Conservation (phyloP, 331 rosid species). For the Malus hybrid region DNA sequence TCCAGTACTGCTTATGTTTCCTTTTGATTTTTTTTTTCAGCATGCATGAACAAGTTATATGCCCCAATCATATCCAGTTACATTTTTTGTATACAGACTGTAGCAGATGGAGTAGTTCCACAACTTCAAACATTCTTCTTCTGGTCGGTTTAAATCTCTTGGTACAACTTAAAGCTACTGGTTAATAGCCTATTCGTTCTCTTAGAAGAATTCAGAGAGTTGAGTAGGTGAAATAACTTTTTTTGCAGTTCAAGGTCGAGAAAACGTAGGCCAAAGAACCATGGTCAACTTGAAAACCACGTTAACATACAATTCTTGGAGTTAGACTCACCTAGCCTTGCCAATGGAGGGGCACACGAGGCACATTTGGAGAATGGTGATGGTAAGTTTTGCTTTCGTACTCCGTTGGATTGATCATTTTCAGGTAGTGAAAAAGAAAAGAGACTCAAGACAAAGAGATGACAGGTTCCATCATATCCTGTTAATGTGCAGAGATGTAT, state of each 20-base stretch:
- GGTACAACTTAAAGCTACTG: conserved; percentile 30
- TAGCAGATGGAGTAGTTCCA: conserved; percentile 63
- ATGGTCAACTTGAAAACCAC: conserved; percentile 39
- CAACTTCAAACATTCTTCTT: conserved; percentile 68
- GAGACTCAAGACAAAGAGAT: background rate
- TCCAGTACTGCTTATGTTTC: background rate
- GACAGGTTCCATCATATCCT: background rate
- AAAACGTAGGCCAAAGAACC: conserved; percentile 27
- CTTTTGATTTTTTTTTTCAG: background rate
- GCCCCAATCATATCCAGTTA: conserved; percentile 2
- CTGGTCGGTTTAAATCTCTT: conserved; percentile 64
- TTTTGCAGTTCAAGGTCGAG: conserved; percentile 67
- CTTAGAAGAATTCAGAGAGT: conserved; percentile 15
- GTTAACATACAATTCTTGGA: conserved; percentile 69
- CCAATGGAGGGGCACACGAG: conserved; percentile 36
- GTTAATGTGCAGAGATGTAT: background rate
- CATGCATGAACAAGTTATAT: background rate
- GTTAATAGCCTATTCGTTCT: conserved; percentile 13
- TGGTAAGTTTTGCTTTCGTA: conserved; percentile 34
- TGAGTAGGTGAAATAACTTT: conserved; percentile 14
- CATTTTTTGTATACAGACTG: conserved; percentile 44
- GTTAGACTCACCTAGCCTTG: conserved; percentile 52
- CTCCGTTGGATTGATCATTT: background rate
- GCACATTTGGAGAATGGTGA: conserved; percentile 42
- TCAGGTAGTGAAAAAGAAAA: background rate